phyloP scores from a whole-genome alignment of 176 grass and related monocot genomes.

The barley (Hordeum vulgare) region MorexV3_pseudomolecules_assembly NC_058523.1:442410335-442410834 shows the following conservation, averaged over 20 bases:
- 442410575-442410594: not conserved
- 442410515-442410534: constrained; percentile 36
- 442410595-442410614: not conserved
- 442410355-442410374: constrained; percentile 96
- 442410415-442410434: constrained; percentile 91
- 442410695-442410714: constrained; percentile 23
- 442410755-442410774: constrained; percentile 11
- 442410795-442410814: not conserved
- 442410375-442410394: constrained; percentile 89
- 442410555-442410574: not conserved
- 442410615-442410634: constrained; percentile 9
- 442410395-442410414: constrained; percentile 94
- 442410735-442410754: not conserved
- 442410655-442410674: constrained; percentile 45
- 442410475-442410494: constrained; percentile 40
- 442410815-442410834: constrained; percentile 23
- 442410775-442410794: constrained; percentile 15
- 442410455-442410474: constrained; percentile 79
- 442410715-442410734: not conserved
- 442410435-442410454: constrained; percentile 95
- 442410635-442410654: constrained; percentile 41
- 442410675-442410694: constrained; percentile 37
- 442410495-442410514: constrained; percentile 58
- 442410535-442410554: not conserved
- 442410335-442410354: constrained; percentile 28